Evolutionary conservation across 192 early-diverging fungal species (phyloP).

Genomic region (Backusella tarrabulga): DNA sequence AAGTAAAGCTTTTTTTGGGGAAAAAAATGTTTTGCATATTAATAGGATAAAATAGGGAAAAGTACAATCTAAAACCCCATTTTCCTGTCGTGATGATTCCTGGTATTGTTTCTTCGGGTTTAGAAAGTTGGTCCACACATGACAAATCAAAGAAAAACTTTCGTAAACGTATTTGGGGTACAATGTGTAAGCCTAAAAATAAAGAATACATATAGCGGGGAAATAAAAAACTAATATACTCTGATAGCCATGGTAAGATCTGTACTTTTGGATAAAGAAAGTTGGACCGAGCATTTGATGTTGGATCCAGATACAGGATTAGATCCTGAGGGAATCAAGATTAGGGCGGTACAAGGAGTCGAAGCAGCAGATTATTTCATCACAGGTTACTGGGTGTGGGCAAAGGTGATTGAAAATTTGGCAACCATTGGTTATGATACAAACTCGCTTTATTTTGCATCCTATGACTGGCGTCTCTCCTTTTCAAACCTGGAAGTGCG

Average conservation of each 20-base stretch:
- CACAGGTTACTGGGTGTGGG: constrained; percentile 93
- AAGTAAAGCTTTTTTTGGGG: not conserved
- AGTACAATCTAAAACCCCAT: constrained; percentile 36
- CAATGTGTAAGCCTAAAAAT: constrained; percentile 51
- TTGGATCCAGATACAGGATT: constrained; percentile 80
- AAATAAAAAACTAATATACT: no score
- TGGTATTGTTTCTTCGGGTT: constrained; percentile 86
- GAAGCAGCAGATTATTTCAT: constrained; percentile 92
- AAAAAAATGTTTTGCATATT: not conserved
- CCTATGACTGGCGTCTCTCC: constrained; percentile 89
- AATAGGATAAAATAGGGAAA: constrained; percentile 19
- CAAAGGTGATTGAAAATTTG: constrained; percentile 77
- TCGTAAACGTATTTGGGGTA: constrained; percentile 85
- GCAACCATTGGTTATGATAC: constrained; percentile 84
- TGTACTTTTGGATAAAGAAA: constrained; percentile 80
- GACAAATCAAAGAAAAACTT: constrained; percentile 83
- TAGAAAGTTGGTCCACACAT: constrained; percentile 85
- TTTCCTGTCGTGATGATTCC: constrained; percentile 81
- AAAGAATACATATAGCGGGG: not conserved
- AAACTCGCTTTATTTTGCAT: constrained; percentile 82
- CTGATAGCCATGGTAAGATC: constrained; percentile 77
- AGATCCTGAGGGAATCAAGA: constrained; percentile 78
- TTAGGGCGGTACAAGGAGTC: constrained; percentile 81
- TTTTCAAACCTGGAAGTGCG: constrained; percentile 76
- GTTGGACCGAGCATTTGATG: constrained; percentile 83